Percentiles rank a stretch among this genome's conserved stretches.
phyloP scores from a whole-genome alignment of 192 early-diverging fungal genomes.

The Podila epicladia region DNA sequence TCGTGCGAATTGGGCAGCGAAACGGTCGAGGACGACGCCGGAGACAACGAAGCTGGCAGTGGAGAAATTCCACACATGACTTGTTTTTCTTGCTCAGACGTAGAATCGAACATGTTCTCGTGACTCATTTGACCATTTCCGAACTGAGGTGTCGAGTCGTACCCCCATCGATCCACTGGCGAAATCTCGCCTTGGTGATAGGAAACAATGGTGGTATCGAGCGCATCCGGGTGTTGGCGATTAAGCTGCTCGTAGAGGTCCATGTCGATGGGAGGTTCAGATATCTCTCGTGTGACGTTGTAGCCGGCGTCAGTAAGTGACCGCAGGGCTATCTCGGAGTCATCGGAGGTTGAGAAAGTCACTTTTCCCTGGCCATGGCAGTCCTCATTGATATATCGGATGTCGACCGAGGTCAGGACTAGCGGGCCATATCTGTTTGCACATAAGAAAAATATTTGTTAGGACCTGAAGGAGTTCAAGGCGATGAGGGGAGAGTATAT shows the following conservation, averaged over 20 bases:
- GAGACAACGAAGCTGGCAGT: constrained; percentile 4
- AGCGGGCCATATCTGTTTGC: constrained; percentile 27
- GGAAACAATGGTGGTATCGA: not conserved
- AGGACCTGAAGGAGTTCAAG: too few relatives aligned
- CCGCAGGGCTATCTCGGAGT: constrained; percentile 11
- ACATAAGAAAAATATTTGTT: too few relatives aligned
- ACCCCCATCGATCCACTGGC: not conserved
- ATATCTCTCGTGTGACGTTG: constrained; percentile 17
- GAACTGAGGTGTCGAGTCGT: not conserved
- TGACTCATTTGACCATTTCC: not conserved
- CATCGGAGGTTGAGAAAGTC: constrained; percentile 22
- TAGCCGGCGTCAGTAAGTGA: constrained; percentile 14
- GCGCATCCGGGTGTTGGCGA: constrained; percentile 19
- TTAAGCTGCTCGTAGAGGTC: constrained; percentile 37
- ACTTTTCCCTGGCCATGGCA: constrained; percentile 32
- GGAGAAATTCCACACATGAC: constrained; percentile 20
- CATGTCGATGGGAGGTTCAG: constrained; percentile 25
- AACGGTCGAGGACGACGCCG: constrained; percentile 14
- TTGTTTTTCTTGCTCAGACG: constrained; percentile 12
- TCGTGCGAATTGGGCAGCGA: constrained; percentile 9
- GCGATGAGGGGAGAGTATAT: not conserved
- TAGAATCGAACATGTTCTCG: not conserved
- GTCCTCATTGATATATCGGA: constrained; percentile 39
- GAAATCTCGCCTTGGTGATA: constrained; percentile 1
- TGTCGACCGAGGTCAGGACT: constrained; percentile 32